Evolutionary conservation across 108 stramenopile species (phyloP), one percentile per base, ranked within the genome.

Genomic region (Mediolabrus comicus): DNA sequence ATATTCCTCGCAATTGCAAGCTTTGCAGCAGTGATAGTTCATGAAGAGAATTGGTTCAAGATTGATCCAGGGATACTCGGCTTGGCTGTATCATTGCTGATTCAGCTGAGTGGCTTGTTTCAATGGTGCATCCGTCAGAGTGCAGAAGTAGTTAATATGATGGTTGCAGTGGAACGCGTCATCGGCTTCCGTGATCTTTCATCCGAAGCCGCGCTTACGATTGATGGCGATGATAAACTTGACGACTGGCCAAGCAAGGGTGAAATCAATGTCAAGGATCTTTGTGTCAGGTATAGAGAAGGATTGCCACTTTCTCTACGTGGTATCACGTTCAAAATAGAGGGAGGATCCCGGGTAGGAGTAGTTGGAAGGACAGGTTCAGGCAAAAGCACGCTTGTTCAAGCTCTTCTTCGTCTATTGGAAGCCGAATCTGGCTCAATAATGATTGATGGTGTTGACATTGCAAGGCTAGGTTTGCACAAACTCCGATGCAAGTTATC

Each of bases 71-170:
- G 84, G 8, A 83, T 87, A 26, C 57, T 95, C n/a, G 95, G 95
- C 12, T 65, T 95, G 25, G 77, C 86, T 0, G 65, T 94, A 41
- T 79, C 88, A 0, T 64, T 91, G 80, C 63, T 94, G 38, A 67
- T 94, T 30, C 86, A 88, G 64, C 61, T 94, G 32, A 70, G 78
- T 4, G 82, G 83, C 24, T 31, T 83, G 9, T 91, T 94, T 69
- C 92, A 87, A 41, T 94, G 90, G 90, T 83, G 85, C 58, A 79
- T 91, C 16, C 71, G 90, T 41, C 89, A 93, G 62, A 71, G 65
- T 46, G 96, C 97, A 6, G 96, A 97, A 75, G 92, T 97, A 2
- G 91, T 91, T 27, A 95, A 94, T 57, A 92, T 92, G 39, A 96
- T 99, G 91, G 92, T 97, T 51, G 81, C 89, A 31, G 92, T 97